A percentile compares a stretch with the other conserved stretches of the same genome.
Conservation (phyloP, 1,139 yeast species). For the Arxiozyma telluris region DNA sequence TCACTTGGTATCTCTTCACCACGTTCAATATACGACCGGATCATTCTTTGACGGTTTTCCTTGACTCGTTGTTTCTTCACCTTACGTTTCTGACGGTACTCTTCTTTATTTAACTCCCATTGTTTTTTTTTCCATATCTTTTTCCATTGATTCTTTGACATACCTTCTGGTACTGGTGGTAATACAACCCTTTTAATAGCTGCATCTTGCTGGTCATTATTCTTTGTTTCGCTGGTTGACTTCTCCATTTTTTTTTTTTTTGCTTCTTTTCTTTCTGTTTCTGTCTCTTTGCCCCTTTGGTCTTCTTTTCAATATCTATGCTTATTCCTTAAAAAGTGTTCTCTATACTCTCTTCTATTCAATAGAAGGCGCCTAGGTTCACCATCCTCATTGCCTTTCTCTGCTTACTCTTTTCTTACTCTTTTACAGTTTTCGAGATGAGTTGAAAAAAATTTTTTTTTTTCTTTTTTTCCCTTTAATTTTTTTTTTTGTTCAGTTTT, state of each 20-base stretch:
- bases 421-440: neutral
- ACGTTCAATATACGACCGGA: conserved; percentile 29
- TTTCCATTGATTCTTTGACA: conserved; percentile 81
- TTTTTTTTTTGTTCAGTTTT: neutral
- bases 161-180: conserved; percentile 59
- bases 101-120: conserved; percentile 60
- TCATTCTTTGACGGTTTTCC: conserved; percentile 31
- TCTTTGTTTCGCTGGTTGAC: neutral
- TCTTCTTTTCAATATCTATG: no score
- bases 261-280: no score
- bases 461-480: neutral
- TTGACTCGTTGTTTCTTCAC: conserved; percentile 43
- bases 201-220: neutral
- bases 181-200: conserved; percentile 6
- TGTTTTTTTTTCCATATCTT: conserved; percentile 49
- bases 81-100: conserved; percentile 42
- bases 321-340: no score
- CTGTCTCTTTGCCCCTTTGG: no score
- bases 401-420: neutral
- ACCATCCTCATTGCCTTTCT: neutral
- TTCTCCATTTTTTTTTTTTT: neutral
- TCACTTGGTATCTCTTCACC: conserved; percentile 34
- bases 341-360: no score
- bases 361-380: no score
- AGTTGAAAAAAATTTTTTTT: neutral